phyloP scores from a whole-genome alignment of 495 filamentous ascomycete species.

The Penicillium silybi region DNA sequence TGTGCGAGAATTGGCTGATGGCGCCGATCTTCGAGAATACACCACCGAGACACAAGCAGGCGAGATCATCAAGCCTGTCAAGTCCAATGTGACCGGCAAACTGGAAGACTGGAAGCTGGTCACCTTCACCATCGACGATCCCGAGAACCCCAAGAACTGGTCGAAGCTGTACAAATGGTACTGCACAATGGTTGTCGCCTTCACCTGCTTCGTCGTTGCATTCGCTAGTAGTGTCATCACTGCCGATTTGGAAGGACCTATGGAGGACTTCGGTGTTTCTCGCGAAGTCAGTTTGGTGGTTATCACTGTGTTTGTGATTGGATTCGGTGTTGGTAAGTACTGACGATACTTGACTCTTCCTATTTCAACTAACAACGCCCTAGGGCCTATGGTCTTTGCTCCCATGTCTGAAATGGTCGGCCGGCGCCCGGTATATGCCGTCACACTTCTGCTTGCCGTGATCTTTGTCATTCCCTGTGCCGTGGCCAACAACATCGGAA shows the following conservation, averaged over 20 bases:
- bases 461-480: constrained; percentile 77
- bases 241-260: constrained; percentile 58
- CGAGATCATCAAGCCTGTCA: constrained; percentile 53
- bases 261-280: constrained; percentile 57
- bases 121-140: constrained; percentile 60
- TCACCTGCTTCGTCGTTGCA: constrained; percentile 63
- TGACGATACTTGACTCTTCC: not conserved
- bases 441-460: constrained; percentile 57
- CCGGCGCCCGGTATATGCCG: constrained; percentile 58
- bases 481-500: constrained; percentile 67
- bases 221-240: constrained; percentile 63
- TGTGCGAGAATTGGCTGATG: constrained; percentile 54
- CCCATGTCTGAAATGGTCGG: constrained; percentile 72
- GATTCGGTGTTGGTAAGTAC: constrained; percentile 66
- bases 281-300: constrained; percentile 62
- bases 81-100: constrained; percentile 49
- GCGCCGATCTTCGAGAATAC: constrained; percentile 63
- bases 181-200: constrained; percentile 56
- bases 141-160: constrained; percentile 62
- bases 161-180: constrained; percentile 58
- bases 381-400: constrained; percentile 75
- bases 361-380: constrained; percentile 12
- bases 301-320: constrained; percentile 73
- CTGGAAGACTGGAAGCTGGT: constrained; percentile 66
- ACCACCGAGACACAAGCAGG: constrained; percentile 55